A percentile compares a stretch with the other conserved stretches of the same genome.
phyloP scores from a whole-genome alignment of 2,329 filamentous ascomycete species.

The Aspergillus carbonarius region DNA sequence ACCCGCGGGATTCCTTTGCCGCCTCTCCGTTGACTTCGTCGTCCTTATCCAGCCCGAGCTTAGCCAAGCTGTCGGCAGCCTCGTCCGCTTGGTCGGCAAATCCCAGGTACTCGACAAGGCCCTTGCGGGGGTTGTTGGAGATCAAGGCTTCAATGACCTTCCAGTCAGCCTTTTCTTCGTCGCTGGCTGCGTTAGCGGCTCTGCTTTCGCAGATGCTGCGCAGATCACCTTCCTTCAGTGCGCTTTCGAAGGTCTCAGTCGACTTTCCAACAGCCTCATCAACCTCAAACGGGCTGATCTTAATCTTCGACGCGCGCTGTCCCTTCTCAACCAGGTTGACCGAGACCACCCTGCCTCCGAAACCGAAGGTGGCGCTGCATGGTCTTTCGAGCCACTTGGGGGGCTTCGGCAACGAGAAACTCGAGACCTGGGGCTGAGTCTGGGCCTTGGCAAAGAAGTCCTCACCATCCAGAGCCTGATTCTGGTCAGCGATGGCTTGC shows the following conservation, averaged over 20 bases:
- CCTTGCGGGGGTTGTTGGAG: constrained; percentile 78
- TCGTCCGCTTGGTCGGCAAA: constrained; percentile 65
- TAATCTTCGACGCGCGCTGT: constrained; percentile 71
- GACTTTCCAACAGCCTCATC: constrained; percentile 82
- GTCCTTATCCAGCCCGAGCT: constrained; percentile 43
- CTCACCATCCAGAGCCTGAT: constrained; percentile 75
- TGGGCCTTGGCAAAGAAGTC: constrained; percentile 97
- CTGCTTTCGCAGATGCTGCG: constrained; percentile 76
- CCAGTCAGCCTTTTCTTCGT: constrained; percentile 96
- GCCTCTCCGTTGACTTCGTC: constrained; percentile 46
- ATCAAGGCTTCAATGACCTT: constrained; percentile 87
- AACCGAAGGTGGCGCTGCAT: constrained; percentile 85
- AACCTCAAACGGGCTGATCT: constrained; percentile 83
- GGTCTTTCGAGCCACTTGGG: constrained; percentile 90
- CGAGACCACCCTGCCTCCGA: constrained; percentile 91
- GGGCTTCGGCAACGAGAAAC: constrained; percentile 80
- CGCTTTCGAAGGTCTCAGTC: constrained; percentile 82
- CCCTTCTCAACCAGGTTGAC: constrained; percentile 59
- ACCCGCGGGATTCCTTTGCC: constrained; percentile 50
- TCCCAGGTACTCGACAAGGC: constrained; percentile 87
- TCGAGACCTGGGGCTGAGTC: constrained; percentile 83
- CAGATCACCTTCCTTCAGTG: constrained; percentile 75
- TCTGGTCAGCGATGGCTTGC: constrained; percentile 63
- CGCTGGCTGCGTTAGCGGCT: constrained; percentile 70
- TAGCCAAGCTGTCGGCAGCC: constrained; percentile 42